A percentile compares a stretch with the other conserved stretches of the same genome.
Conservation (phyloP, 768 basidiomycete genomes). For the Calvatia gigantea region DNA sequence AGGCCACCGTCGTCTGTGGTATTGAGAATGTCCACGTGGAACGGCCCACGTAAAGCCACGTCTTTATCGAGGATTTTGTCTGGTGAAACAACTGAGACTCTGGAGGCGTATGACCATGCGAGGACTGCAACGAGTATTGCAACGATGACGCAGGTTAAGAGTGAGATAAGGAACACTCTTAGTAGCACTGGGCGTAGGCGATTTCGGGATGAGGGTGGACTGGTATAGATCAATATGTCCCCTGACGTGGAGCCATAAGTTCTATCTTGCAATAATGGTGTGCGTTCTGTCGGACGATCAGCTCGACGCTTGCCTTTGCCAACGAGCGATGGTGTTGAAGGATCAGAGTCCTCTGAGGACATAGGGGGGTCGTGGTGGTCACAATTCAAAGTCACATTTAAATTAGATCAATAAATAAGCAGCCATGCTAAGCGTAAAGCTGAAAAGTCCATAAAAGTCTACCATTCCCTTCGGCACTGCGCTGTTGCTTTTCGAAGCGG, state of each 20-base stretch:
- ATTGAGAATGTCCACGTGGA: slow-evolving; percentile 58
- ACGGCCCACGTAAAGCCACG: slow-evolving; percentile 57
- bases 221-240: slow-evolving; percentile 17
- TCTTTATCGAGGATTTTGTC: slow-evolving; percentile 56
- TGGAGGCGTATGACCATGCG: slow-evolving; percentile 64
- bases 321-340: background rate
- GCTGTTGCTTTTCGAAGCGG: background rate
- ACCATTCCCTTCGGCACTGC: background rate
- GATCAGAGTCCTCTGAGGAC: slow-evolving; percentile 2
- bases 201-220: slow-evolving; percentile 23
- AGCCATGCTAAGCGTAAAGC: background rate
- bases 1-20: slow-evolving; percentile 54
- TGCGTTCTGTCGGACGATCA: slow-evolving; percentile 43
- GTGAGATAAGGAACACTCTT: slow-evolving; percentile 54
- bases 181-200: slow-evolving; percentile 35
- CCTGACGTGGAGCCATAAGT: slow-evolving; percentile 27
- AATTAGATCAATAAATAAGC: slow-evolving; percentile 8
- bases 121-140: slow-evolving; percentile 46
- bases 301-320: slow-evolving; percentile 58
- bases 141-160: slow-evolving; percentile 44
- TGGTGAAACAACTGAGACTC: slow-evolving; percentile 47
- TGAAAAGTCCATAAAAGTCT: slow-evolving; percentile 1
- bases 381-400: background rate
- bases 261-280: slow-evolving; percentile 45
- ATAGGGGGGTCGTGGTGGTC: slow-evolving; percentile 1